These are phyloP conservation scores for Nakazawaea sp. DNA, from an alignment of 805 yeast genomes.

Conservation along the genomic window DNA sequence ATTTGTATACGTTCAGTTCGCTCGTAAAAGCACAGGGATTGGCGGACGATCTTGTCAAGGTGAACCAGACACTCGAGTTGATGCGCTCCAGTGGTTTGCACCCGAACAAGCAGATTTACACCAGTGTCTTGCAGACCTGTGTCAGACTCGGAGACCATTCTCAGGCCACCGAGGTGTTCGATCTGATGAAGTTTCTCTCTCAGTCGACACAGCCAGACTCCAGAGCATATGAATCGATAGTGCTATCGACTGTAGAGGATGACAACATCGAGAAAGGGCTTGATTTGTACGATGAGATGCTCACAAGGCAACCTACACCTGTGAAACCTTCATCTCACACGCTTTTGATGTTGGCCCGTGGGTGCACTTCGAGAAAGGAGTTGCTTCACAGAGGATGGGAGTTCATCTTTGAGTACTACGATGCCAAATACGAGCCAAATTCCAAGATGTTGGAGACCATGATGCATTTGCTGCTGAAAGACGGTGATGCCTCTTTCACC, in stretches of 20 bases:
- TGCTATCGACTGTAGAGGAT: constrained; percentile 56
- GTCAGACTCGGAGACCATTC: constrained; percentile 41
- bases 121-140: constrained; percentile 56
- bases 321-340: constrained; percentile 35
- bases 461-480: constrained; percentile 69
- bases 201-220: constrained; percentile 59
- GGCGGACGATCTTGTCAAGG: constrained; percentile 26
- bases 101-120: constrained; percentile 41
- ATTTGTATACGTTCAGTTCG: constrained; percentile 34
- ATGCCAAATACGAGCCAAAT: constrained; percentile 25
- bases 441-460: constrained; percentile 53
- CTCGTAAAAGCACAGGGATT: constrained; percentile 41
- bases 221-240: constrained; percentile 63
- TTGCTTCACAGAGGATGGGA: constrained; percentile 66
- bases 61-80: constrained; percentile 29
- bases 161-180: constrained; percentile 70
- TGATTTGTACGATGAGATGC: constrained; percentile 71
- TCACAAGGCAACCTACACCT: constrained; percentile 22
- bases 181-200: constrained; percentile 78
- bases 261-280: constrained; percentile 67
- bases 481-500: constrained; percentile 69
- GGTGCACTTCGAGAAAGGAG: constrained; percentile 50
- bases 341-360: constrained; percentile 54
- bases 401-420: constrained; percentile 58
- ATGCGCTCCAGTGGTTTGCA: constrained; percentile 30